Percentiles rank a stretch among this genome's conserved stretches.
These are phyloP conservation scores for Ophiostoma himal-ulmi DNA, from an alignment of 2,329 filamentous ascomycete genomes.

Conservation along the genomic window DNA sequence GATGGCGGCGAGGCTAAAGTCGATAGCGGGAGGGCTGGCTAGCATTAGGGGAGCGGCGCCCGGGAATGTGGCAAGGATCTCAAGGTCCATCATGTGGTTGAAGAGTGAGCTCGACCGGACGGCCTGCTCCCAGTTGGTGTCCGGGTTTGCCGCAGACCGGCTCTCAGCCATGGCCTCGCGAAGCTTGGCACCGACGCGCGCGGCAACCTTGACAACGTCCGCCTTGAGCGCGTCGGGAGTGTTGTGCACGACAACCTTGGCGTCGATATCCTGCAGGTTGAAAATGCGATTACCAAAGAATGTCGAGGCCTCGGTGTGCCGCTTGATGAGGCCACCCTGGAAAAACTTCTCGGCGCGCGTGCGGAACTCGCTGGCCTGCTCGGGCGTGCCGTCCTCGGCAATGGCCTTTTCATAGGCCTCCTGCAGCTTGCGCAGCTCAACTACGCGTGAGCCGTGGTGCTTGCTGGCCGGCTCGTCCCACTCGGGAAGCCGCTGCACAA, in stretches of 20 bases:
- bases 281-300: constrained; percentile 27
- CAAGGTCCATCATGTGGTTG: constrained; percentile 26
- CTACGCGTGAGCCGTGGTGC: constrained; percentile 22
- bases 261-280: constrained; percentile 24
- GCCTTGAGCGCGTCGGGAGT: constrained; percentile 33
- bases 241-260: constrained; percentile 23
- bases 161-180: constrained; percentile 16
- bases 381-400: constrained; percentile 24
- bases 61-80: constrained; percentile 27
- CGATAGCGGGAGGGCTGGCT: constrained; percentile 54
- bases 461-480: constrained; percentile 23
- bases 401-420: constrained; percentile 25
- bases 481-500: constrained; percentile 25
- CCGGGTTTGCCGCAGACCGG: background rate
- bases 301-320: constrained; percentile 26
- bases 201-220: constrained; percentile 33
- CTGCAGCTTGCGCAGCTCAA: constrained; percentile 24
- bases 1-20: constrained; percentile 66
- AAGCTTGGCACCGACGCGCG: constrained; percentile 27
- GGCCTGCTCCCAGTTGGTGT: constrained; percentile 25
- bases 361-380: constrained; percentile 23
- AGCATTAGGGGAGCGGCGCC: constrained; percentile 43
- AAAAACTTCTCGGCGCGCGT: constrained; percentile 24
- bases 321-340: constrained; percentile 25
- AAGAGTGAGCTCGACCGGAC: constrained; percentile 26